Percentiles rank a stretch among this genome's conserved stretches.
phyloP scores from a whole-genome alignment of 2,329 filamentous ascomycete genomes.

The Colletotrichum limetticola region DNA sequence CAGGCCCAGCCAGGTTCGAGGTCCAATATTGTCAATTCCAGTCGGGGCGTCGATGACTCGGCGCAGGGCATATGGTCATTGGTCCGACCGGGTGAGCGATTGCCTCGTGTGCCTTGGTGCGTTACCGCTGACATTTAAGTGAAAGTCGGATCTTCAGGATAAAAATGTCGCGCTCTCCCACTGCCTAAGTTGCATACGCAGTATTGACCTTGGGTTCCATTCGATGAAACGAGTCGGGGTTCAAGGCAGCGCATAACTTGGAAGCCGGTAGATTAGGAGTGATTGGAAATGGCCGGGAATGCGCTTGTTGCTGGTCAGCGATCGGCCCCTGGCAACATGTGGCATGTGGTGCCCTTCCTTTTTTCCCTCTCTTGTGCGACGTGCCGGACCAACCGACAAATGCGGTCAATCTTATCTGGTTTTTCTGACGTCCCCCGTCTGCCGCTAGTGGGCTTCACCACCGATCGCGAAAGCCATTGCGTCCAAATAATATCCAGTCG shows the following conservation, averaged over 20 bases:
- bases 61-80: slow-evolving; percentile 14
- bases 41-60: slow-evolving; percentile 12
- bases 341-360: slow-evolving; percentile 14
- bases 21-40: background rate
- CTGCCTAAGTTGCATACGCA: background rate
- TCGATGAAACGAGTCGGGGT: slow-evolving; percentile 14
- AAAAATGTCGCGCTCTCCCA: background rate
- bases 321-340: slow-evolving; percentile 23
- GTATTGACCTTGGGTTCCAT: background rate
- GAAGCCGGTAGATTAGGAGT: slow-evolving; percentile 10
- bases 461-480: background rate
- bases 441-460: background rate
- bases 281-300: slow-evolving; percentile 26
- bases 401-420: slow-evolving; percentile 31
- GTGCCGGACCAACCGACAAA: slow-evolving; percentile 33
- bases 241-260: slow-evolving; percentile 21
- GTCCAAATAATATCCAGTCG: background rate
- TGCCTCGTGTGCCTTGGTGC: background rate
- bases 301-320: slow-evolving; percentile 18
- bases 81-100: background rate
- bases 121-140: background rate
- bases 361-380: slow-evolving; percentile 20
- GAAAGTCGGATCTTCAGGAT: background rate
- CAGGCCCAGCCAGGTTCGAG: background rate
- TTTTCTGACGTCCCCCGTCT: slow-evolving; percentile 24